Evolutionary conservation across 371 early-diverging fungal genomes (phyloP).

Genomic region (Caulochytrium protostelioides): DNA sequence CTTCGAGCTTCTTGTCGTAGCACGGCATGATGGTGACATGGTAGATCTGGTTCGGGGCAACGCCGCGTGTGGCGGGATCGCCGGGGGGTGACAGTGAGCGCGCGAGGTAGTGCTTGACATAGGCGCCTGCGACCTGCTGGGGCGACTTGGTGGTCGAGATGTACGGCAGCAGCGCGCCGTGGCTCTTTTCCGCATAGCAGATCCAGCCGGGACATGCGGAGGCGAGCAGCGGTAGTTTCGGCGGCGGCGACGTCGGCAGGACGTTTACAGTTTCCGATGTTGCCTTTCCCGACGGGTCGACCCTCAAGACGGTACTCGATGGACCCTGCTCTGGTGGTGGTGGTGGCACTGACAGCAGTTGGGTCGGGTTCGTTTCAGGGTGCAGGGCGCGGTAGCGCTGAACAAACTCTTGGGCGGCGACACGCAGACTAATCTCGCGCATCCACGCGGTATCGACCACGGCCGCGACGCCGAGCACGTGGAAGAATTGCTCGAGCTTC

Average conservation of each 20-base stretch:
- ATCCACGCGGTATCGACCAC: conserved; percentile 74
- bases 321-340: neutral
- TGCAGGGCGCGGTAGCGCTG: conserved; percentile 28
- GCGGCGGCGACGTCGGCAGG: conserved; percentile 9
- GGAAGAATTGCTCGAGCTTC: conserved; percentile 22
- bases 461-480: conserved; percentile 55
- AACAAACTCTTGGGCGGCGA: conserved; percentile 74
- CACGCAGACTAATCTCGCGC: conserved; percentile 58
- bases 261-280: neutral
- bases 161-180: conserved; percentile 55
- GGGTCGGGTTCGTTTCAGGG: conserved; percentile 12
- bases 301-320: neutral
- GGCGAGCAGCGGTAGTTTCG: conserved; percentile 46
- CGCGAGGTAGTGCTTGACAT: conserved; percentile 63
- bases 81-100: no score
- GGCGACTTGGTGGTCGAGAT: conserved; percentile 75
- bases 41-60: conserved; percentile 49
- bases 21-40: conserved; percentile 92
- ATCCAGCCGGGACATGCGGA: conserved; percentile 86
- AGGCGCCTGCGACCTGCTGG: conserved; percentile 82
- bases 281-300: conserved; percentile 1
- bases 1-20: conserved; percentile 94
- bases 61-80: conserved; percentile 6
- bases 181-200: conserved; percentile 96
- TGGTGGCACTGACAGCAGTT: conserved; percentile 1